A percentile compares a stretch with the other conserved stretches of the same genome.
Conservation (phyloP, 306 rosid species). For the Myrica gale region DNA sequence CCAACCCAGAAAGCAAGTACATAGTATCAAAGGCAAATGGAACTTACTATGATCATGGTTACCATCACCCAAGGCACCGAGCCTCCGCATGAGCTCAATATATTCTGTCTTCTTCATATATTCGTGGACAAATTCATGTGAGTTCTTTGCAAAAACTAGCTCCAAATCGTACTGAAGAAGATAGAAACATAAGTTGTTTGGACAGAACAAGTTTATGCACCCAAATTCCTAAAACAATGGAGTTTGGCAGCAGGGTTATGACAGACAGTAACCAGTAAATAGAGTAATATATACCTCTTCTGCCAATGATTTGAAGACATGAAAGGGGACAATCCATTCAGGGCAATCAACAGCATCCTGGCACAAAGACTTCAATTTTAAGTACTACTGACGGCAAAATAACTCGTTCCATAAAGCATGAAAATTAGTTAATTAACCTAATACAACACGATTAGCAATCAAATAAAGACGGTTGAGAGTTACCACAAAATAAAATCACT, state of each 20-base stretch:
- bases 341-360: slow-evolving; percentile 99
- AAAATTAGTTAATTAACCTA: background rate
- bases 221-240: background rate
- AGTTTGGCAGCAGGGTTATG: background rate
- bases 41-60: slow-evolving; percentile 79
- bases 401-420: background rate
- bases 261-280: background rate
- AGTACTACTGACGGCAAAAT: background rate
- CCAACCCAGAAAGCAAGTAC: background rate
- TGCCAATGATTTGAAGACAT: slow-evolving; percentile 73
- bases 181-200: background rate
- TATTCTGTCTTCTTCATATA: slow-evolving; percentile 74
- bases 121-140: slow-evolving; percentile 77
- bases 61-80: slow-evolving; percentile 96
- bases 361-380: slow-evolving; percentile 23
- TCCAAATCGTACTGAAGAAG: slow-evolving; percentile 77
- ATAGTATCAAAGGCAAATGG: background rate
- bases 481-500: background rate
- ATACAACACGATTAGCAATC: background rate
- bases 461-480: background rate
- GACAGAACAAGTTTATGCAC: slow-evolving; percentile 2
- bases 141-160: slow-evolving; percentile 79
- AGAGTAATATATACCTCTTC: slow-evolving; percentile 71
- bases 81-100: slow-evolving; percentile 86
- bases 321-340: slow-evolving; percentile 92